These are phyloP conservation scores for Noccaea bulbosa DNA, from an alignment of 345 rosid genomes.

Conservation along the genomic window DNA sequence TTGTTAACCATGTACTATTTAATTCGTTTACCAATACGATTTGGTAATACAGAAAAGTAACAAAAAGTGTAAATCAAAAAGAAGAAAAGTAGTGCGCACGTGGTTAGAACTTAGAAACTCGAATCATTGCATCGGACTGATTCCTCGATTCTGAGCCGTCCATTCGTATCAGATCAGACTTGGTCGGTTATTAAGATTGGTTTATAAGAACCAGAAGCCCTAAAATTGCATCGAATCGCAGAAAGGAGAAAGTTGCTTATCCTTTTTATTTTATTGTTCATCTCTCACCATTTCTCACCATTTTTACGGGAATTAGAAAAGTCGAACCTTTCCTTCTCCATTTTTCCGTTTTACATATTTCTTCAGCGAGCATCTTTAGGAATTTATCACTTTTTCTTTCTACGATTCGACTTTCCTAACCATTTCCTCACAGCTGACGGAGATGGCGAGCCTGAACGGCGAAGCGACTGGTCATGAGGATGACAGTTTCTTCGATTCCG, in stretches of 20 bases:
- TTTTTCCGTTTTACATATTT: neutral
- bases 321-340: slow-evolving; percentile 26
- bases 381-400: slow-evolving; percentile 27
- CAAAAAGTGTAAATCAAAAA: neutral
- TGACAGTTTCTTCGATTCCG: slow-evolving; percentile 49
- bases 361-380: slow-evolving; percentile 11
- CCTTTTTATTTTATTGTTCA: neutral
- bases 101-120: slow-evolving; percentile 21
- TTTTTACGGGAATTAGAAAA: slow-evolving; percentile 9
- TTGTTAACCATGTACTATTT: too few relatives aligned
- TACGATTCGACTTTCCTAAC: neutral
- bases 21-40: too few relatives aligned
- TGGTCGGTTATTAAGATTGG: slow-evolving; percentile 28
- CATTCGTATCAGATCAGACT: slow-evolving; percentile 11
- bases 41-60: neutral
- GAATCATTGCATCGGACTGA: slow-evolving; percentile 21
- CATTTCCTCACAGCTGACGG: slow-evolving; percentile 9
- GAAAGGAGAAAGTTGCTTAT: slow-evolving; percentile 29
- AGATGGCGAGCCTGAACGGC: slow-evolving; percentile 58
- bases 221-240: slow-evolving; percentile 36
- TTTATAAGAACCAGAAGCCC: slow-evolving; percentile 26
- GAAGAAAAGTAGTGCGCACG: slow-evolving; percentile 25
- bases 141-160: slow-evolving; percentile 28
- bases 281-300: neutral
- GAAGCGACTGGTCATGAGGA: slow-evolving; percentile 41